A percentile compares a stretch with the other conserved stretches of the same genome.
Conservation (phyloP, 495 filamentous ascomycete genomes). For the Entonaema liquescens region DNA sequence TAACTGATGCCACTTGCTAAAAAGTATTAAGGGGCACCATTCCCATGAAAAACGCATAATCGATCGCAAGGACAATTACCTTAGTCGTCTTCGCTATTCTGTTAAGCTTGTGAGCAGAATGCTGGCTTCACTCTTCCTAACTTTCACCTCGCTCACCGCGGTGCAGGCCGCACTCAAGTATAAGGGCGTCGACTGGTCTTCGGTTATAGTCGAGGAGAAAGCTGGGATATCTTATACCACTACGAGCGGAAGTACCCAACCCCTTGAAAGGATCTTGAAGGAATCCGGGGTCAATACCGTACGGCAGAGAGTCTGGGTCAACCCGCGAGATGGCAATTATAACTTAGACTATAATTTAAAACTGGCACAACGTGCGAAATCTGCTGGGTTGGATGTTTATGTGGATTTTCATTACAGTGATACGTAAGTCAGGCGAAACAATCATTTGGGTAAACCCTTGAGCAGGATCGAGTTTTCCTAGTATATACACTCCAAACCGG, state of each 20-base stretch:
- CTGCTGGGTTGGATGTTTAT: constrained; percentile 70
- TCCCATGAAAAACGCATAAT: background rate
- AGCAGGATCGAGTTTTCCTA: constrained; percentile 18
- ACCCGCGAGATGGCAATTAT: constrained; percentile 70
- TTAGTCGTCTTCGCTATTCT: background rate
- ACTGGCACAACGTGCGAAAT: constrained; percentile 69
- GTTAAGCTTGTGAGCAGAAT: constrained; percentile 14
- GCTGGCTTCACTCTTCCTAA: constrained; percentile 28
- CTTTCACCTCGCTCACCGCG: constrained; percentile 27
- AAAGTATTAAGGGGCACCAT: background rate
- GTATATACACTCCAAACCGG: constrained; percentile 45
- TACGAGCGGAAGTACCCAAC: constrained; percentile 57
- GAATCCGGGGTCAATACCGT: constrained; percentile 74
- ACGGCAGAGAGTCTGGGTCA: constrained; percentile 78
- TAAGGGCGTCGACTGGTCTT: constrained; percentile 79
- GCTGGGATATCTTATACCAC: constrained; percentile 68
- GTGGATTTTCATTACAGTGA: constrained; percentile 77
- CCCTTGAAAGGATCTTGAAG: constrained; percentile 70
- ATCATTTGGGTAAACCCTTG: background rate
- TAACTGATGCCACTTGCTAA: background rate
- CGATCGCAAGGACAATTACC: background rate
- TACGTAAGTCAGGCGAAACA: constrained; percentile 54
- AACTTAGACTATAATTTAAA: constrained; percentile 74
- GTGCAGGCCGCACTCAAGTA: constrained; percentile 63
- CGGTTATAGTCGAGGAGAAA: constrained; percentile 69